Percentiles rank a stretch among this genome's conserved stretches.
Conservation (phyloP, 257 asterid species). For the Fraxinus excelsior region DNA sequence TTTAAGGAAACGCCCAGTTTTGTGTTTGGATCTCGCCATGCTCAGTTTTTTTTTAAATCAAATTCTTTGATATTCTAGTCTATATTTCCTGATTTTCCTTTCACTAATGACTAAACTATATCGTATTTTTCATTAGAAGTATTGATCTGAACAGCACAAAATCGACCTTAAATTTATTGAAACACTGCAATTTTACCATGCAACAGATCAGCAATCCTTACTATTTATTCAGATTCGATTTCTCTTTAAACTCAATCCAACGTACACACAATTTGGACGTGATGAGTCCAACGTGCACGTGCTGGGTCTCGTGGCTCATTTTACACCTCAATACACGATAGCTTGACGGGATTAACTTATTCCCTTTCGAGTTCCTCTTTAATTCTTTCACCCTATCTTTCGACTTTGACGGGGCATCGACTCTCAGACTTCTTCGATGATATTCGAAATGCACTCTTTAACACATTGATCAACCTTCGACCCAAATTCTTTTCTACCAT, state of each 20-base stretch:
- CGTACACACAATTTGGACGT: background rate
- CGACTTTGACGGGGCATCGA: background rate
- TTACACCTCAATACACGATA: background rate
- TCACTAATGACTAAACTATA: background rate
- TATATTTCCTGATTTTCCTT: too few relatives aligned
- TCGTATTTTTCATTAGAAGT: background rate
- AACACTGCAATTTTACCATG: background rate
- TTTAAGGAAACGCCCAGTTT: background rate
- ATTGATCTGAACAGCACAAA: background rate
- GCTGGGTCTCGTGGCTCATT: background rate
- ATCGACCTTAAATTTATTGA: background rate
- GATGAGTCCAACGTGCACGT: background rate
- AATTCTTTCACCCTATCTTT: background rate
- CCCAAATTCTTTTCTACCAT: constrained; percentile 44
- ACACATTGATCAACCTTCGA: constrained; percentile 56
- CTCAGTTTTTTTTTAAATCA: background rate
- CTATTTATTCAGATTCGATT: too few relatives aligned
- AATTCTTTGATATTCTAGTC: background rate
- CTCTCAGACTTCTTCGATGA: constrained; percentile 47
- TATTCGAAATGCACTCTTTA: constrained; percentile 58
- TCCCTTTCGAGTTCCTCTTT: background rate
- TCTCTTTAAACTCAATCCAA: background rate
- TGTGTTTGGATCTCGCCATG: background rate
- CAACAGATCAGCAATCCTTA: background rate
- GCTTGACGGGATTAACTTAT: background rate